Evolutionary conservation across 2,329 filamentous ascomycete genomes (phyloP).

Genomic region (Claviceps quebecensis): DNA sequence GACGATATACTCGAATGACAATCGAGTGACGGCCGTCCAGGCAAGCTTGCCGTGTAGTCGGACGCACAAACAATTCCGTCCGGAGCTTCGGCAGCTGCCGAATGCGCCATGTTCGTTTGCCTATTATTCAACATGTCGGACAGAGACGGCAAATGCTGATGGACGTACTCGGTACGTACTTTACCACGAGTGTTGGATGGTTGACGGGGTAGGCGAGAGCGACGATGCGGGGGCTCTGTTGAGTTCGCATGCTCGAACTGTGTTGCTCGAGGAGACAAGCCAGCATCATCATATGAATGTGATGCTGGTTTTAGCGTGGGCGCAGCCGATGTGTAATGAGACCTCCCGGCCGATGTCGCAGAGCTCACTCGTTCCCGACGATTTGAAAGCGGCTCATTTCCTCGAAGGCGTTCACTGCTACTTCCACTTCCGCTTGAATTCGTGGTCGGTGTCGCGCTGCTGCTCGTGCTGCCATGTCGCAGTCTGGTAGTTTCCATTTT

Average conservation of each 20-base stretch:
- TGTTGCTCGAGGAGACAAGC: slow-evolving; percentile 27
- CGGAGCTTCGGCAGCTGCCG: slow-evolving; percentile 3
- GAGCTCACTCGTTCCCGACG: slow-evolving; percentile 35
- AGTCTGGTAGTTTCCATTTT: slow-evolving; percentile 29
- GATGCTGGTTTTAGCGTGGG: slow-evolving; percentile 21
- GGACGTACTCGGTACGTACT: slow-evolving; percentile 11
- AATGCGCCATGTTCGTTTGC: slow-evolving; percentile 8
- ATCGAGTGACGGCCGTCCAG: slow-evolving; percentile 13
- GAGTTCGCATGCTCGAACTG: slow-evolving; percentile 22
- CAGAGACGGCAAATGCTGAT: slow-evolving; percentile 29
- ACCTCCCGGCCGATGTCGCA: slow-evolving; percentile 30
- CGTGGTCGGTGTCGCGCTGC: slow-evolving; percentile 24
- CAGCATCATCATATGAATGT: slow-evolving; percentile 27
- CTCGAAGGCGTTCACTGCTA: slow-evolving; percentile 31
- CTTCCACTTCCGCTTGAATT: slow-evolving; percentile 31
- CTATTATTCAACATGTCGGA: slow-evolving; percentile 33
- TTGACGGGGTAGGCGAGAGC: slow-evolving; percentile 13
- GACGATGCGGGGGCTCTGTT: slow-evolving; percentile 13
- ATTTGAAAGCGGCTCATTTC: slow-evolving; percentile 32
- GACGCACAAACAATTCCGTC: slow-evolving; percentile 3
- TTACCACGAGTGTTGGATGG: slow-evolving; percentile 16
- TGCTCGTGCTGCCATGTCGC: slow-evolving; percentile 25
- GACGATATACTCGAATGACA: slow-evolving; percentile 15
- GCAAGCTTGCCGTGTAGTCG: neutral
- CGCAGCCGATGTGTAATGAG: slow-evolving; percentile 27